Percentiles rank a stretch among this genome's conserved stretches.
These are phyloP conservation scores for Mortierella sp. DNA, from an alignment of 371 early-diverging fungal genomes.

Conservation along the genomic window DNA sequence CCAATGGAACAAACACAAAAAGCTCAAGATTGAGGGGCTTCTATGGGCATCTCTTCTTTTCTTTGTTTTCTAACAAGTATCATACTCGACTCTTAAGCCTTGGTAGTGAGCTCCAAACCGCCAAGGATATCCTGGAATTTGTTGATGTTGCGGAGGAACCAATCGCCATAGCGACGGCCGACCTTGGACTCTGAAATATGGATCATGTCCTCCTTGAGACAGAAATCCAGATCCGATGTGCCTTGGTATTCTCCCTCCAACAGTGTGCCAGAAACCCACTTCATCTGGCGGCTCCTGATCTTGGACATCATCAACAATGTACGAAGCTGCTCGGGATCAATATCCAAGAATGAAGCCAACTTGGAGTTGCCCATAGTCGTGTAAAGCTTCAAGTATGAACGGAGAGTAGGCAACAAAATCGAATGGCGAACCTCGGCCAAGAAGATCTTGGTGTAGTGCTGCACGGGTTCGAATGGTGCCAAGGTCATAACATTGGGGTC, in stretches of 20 bases:
- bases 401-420: conserved; percentile 85
- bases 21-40: neutral
- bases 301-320: conserved; percentile 86
- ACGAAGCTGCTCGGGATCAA: conserved; percentile 81
- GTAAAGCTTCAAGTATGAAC: conserved; percentile 95
- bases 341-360: conserved; percentile 88
- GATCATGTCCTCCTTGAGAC: conserved; percentile 90
- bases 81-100: conserved; percentile 24
- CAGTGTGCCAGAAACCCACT: conserved; percentile 77
- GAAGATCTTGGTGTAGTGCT: conserved; percentile 87
- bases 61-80: conserved; percentile 1
- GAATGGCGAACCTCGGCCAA: conserved; percentile 87
- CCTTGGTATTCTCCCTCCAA: conserved; percentile 84
- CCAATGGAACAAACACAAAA: too few species aligned
- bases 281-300: conserved; percentile 91
- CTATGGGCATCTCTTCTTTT: neutral
- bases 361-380: conserved; percentile 90
- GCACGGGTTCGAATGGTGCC: conserved; percentile 68
- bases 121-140: conserved; percentile 70
- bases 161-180: conserved; percentile 93
- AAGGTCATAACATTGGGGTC: conserved; percentile 55
- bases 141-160: conserved; percentile 93
- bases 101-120: conserved; percentile 51
- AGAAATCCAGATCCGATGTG: conserved; percentile 92
- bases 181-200: conserved; percentile 94